Evolutionary conservation across 2,329 filamentous ascomycete species (phyloP).

Genomic region (Zopfia rhizophila): DNA sequence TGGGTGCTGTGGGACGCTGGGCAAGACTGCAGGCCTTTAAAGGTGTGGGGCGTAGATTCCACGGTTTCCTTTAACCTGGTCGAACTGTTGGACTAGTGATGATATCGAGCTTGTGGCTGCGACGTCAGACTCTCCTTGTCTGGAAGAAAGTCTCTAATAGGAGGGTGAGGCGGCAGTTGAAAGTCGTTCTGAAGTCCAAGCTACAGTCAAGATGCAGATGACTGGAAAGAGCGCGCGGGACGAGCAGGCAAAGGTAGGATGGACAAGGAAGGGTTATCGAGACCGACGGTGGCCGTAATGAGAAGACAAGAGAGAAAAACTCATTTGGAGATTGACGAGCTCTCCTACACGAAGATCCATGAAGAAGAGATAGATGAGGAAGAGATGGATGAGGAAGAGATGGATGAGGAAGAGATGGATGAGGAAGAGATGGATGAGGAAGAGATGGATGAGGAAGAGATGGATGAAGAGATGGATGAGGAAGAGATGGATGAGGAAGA

Average conservation of each 20-base stretch:
- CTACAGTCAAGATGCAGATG: conserved; percentile 1
- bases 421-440: too few species aligned
- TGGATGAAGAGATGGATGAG: too few species aligned
- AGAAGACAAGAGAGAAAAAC: conserved; percentile 3
- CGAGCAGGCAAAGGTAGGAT: conserved; percentile 3
- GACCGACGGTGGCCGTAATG: too few species aligned
- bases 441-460: too few species aligned
- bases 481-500: too few species aligned
- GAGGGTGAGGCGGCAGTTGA: conserved; percentile 9
- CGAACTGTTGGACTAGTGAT: conserved; percentile 11
- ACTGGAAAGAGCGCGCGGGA: conserved; percentile 4
- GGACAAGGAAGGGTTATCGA: conserved; percentile 1
- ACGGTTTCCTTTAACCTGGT: conserved; percentile 4
- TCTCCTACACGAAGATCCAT: background rate
- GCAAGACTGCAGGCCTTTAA: conserved; percentile 8
- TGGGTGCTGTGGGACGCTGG: conserved; percentile 13
- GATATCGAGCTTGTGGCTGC: conserved; percentile 13
- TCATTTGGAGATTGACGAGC: conserved; percentile 7
- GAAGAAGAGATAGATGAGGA: conserved; percentile 4
- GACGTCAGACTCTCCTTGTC: conserved; percentile 7
- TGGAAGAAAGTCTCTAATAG: conserved; percentile 5
- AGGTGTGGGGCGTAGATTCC: conserved; percentile 1
- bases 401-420: conserved; percentile 11
- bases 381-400: conserved; percentile 10
- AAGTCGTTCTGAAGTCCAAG: conserved; percentile 12